Percentiles rank a stretch among this genome's conserved stretches.
phyloP scores from a whole-genome alignment of 441 rosid genomes.

The Corymbia calophylla region DNA sequence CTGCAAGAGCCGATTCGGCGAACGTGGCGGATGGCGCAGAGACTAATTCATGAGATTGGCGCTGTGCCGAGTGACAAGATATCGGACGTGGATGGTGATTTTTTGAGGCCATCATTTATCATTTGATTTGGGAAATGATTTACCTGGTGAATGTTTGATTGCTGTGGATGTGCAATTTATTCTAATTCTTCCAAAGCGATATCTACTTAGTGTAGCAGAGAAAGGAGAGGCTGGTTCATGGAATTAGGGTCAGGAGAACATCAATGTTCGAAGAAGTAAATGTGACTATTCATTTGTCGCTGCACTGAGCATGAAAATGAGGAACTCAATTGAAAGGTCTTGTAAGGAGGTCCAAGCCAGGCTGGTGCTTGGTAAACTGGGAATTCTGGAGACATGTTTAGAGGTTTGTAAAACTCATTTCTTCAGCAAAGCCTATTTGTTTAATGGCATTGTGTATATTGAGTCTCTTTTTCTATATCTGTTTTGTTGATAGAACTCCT shows the following conservation, averaged over 20 bases:
- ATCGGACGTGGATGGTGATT: not conserved
- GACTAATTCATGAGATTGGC: not conserved
- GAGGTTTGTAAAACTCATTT: not conserved
- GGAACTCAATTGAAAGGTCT: not conserved
- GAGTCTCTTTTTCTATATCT: not conserved
- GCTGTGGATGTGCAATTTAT: not conserved
- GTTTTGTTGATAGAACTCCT: not conserved
- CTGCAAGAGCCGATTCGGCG: conserved; percentile 18
- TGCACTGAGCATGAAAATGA: not conserved
- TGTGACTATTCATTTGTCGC: not conserved
- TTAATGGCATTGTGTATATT: not conserved
- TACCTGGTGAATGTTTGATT: not conserved
- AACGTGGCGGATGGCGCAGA: conserved; percentile 4
- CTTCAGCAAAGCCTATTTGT: not conserved
- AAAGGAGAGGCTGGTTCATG: not conserved
- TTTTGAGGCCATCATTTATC: not conserved
- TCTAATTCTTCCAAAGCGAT: not conserved
- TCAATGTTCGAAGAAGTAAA: not conserved
- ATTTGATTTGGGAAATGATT: not conserved
- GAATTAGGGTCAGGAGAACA: not conserved
- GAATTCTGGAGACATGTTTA: not conserved
- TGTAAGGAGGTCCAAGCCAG: not conserved
- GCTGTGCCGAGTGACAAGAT: not conserved
- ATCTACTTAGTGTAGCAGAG: not conserved
- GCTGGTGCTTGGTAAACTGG: not conserved